These are phyloP conservation scores for Psilocybe cyanescens DNA, from an alignment of 768 basidiomycete species.

Conservation along the genomic window DNA sequence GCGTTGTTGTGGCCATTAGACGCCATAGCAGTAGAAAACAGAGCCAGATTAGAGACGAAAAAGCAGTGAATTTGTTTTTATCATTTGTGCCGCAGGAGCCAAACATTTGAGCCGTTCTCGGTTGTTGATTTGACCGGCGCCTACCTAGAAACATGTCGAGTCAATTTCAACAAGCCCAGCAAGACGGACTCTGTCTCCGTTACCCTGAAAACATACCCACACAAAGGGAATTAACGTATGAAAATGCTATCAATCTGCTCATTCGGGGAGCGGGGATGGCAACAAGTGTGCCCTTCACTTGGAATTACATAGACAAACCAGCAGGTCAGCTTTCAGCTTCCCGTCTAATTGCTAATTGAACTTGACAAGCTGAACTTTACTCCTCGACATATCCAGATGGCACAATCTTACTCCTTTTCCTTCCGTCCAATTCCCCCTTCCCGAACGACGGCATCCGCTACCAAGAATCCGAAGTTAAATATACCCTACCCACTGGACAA, in stretches of 20 bases:
- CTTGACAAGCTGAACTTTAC: background rate
- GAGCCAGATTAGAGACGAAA: no score
- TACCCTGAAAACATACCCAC: slow-evolving; percentile 69
- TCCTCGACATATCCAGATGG: slow-evolving; percentile 34
- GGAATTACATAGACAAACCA: slow-evolving; percentile 82
- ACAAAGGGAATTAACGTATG: slow-evolving; percentile 58
- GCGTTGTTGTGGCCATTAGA: no score
- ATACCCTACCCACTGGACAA: slow-evolving; percentile 51
- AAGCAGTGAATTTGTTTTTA: no score
- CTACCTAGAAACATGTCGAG: slow-evolving; percentile 3
- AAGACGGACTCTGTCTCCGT: slow-evolving; percentile 69
- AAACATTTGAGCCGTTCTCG: slow-evolving; percentile 4
- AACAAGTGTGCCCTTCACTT: slow-evolving; percentile 62
- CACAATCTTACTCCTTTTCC: slow-evolving; percentile 56
- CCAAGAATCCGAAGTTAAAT: slow-evolving; percentile 72
- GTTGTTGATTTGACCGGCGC: background rate
- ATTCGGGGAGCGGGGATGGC: slow-evolving; percentile 61
- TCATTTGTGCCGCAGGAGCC: background rate
- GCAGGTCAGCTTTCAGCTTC: slow-evolving; percentile 51
- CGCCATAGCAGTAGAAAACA: no score
- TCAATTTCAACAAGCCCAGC: slow-evolving; percentile 44
- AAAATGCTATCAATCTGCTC: slow-evolving; percentile 64
- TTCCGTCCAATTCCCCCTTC: slow-evolving; percentile 60
- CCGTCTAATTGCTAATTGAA: background rate
- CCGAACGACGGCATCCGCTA: slow-evolving; percentile 81